phyloP scores from a whole-genome alignment of 495 filamentous ascomycete genomes.

The Xanthoparmelia taractica region DNA sequence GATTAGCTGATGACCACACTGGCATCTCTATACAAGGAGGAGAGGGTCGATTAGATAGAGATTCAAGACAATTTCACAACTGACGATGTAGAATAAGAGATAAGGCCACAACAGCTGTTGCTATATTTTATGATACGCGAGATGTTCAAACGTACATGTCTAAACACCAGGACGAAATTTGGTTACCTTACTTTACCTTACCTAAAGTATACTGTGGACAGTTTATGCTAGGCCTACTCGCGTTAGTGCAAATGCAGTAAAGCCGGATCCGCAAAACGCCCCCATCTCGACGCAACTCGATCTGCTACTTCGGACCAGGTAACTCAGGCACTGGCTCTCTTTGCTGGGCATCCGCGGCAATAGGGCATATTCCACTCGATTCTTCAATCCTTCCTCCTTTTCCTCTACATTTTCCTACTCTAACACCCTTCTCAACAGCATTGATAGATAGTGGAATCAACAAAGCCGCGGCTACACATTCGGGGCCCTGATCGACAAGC shows the following conservation, averaged over 20 bases:
- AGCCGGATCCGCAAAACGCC: neutral
- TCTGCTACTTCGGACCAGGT: neutral
- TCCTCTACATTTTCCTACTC: neutral
- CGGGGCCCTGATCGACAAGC: conserved; percentile 7
- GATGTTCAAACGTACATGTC: no score
- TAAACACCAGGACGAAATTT: no score
- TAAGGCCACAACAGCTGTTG: no score
- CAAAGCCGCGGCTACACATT: conserved; percentile 2
- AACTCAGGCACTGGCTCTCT: neutral
- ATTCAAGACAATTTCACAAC: neutral
- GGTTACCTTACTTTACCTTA: no score
- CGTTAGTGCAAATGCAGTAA: neutral
- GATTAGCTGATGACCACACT: neutral
- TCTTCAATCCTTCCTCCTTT: conserved; percentile 3
- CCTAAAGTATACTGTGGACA: neutral
- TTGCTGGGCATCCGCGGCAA: neutral
- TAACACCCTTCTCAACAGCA: conserved; percentile 1
- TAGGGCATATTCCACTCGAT: neutral
- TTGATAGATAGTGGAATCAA: conserved; percentile 1
- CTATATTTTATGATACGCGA: no score
- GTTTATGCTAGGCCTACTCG: neutral
- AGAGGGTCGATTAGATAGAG: neutral
- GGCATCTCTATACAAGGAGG: neutral
- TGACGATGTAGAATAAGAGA: neutral
- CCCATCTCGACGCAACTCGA: conserved; percentile 3